Evolutionary conservation across 2,329 filamentous ascomycete genomes (phyloP).

Genomic region (Penicillium sp.): DNA sequence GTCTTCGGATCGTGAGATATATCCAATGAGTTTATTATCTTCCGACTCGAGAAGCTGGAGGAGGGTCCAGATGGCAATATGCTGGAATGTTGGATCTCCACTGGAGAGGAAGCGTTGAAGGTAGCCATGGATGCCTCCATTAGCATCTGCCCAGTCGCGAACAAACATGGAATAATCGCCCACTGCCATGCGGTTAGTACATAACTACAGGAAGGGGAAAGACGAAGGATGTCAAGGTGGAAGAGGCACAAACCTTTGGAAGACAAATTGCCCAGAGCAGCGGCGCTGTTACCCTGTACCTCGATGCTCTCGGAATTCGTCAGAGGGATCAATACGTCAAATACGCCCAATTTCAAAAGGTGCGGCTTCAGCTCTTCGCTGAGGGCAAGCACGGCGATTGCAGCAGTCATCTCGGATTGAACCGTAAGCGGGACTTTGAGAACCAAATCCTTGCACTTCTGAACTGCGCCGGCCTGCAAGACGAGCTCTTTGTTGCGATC

Average conservation of each 20-base stretch:
- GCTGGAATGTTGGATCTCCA: constrained; percentile 95
- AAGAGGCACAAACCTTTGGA: constrained; percentile 72
- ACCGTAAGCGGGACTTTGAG: constrained; percentile 89
- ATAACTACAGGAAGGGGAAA: not conserved
- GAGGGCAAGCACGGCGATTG: constrained; percentile 89
- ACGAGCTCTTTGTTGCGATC: constrained; percentile 98
- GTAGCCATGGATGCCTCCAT: constrained; percentile 93
- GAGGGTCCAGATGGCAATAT: constrained; percentile 97
- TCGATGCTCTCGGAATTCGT: constrained; percentile 96
- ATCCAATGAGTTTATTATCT: constrained; percentile 79
- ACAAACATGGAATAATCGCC: constrained; percentile 96
- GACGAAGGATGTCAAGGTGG: not conserved
- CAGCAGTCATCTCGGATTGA: constrained; percentile 99
- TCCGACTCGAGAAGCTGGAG: constrained; percentile 94
- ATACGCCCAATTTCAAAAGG: constrained; percentile 85
- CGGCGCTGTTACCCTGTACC: constrained; percentile 96
- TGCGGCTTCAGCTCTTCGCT: constrained; percentile 95
- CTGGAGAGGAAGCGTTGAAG: constrained; percentile 88
- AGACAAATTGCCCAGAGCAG: constrained; percentile 89
- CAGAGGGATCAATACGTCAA: constrained; percentile 91
- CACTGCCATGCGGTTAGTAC: constrained; percentile 54
- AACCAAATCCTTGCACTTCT: constrained; percentile 97
- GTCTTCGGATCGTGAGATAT: constrained; percentile 85
- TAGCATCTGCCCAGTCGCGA: constrained; percentile 86
- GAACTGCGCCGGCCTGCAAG: constrained; percentile 89